phyloP scores from a whole-genome alignment of 179 eudicot species.

The Pouteria campechiana region DNA sequence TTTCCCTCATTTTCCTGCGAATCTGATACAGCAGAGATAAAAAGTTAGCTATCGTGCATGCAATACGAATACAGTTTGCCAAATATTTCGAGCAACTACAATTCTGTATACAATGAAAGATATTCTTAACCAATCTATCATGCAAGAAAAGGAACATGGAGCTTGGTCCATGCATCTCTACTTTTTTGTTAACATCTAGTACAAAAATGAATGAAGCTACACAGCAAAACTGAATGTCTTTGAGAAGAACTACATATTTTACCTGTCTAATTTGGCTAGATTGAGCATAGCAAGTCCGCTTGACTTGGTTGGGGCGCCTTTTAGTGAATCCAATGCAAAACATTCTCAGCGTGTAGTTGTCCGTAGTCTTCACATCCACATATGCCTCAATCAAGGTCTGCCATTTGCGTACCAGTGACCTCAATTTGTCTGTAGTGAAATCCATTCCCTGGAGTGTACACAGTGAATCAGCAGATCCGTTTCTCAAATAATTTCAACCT shows the following conservation, averaged over 20 bases:
- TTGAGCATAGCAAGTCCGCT: conserved; percentile 81
- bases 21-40: conserved; percentile 27
- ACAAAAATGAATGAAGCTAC: background rate
- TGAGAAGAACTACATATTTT: background rate
- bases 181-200: too few relatives aligned
- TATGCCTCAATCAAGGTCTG: conserved; percentile 92
- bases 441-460: conserved; percentile 55
- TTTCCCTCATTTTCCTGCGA: conserved; percentile 82
- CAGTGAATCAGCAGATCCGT: too few relatives aligned
- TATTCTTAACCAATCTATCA: background rate
- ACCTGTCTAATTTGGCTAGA: conserved; percentile 89
- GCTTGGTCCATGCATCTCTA: too few relatives aligned
- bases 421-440: conserved; percentile 80
- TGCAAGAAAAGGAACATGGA: background rate
- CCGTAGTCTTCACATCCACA: conserved; percentile 91
- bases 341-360: conserved; percentile 61
- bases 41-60: background rate
- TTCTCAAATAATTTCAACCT: too few relatives aligned
- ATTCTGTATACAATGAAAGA: too few relatives aligned
- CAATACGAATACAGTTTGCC: background rate
- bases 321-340: conserved; percentile 93
- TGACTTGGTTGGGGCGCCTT: conserved; percentile 83
- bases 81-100: too few relatives aligned
- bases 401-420: conserved; percentile 87
- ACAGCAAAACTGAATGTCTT: background rate